These are phyloP conservation scores for Daldinia bambusicola DNA, from an alignment of 495 filamentous ascomycete genomes.

Conservation along the genomic window DNA sequence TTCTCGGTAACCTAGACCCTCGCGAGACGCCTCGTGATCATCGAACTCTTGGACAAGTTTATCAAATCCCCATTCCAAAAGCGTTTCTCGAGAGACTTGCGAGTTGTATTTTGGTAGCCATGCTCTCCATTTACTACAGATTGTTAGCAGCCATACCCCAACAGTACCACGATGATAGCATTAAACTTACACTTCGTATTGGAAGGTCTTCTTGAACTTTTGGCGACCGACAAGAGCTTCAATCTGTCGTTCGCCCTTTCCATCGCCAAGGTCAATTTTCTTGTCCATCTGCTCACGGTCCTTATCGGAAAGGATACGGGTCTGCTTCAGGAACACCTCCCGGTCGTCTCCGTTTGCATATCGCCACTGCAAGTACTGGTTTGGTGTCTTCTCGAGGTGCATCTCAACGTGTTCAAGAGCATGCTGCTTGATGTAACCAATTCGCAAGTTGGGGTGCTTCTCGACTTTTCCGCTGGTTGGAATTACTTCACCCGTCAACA, in stretches of 20 bases:
- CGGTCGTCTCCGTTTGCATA: slow-evolving; percentile 97
- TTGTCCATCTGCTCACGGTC: slow-evolving; percentile 93
- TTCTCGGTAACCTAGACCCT: slow-evolving; percentile 94
- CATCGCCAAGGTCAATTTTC: slow-evolving; percentile 82
- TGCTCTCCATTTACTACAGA: slow-evolving; percentile 79
- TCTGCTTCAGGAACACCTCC: slow-evolving; percentile 97
- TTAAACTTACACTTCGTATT: slow-evolving; percentile 86
- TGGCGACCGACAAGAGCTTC: slow-evolving; percentile 94
- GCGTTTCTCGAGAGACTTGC: slow-evolving; percentile 91
- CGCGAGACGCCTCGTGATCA: slow-evolving; percentile 95
- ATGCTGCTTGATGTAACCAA: slow-evolving; percentile 99
- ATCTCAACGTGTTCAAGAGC: slow-evolving; percentile 99
- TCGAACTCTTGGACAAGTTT: slow-evolving; percentile 98
- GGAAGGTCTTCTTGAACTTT: slow-evolving; percentile 99
- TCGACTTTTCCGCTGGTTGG: slow-evolving; percentile 90
- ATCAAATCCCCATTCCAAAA: slow-evolving; percentile 82
- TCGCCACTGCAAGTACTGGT: slow-evolving; percentile 98
- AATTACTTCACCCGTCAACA: slow-evolving; percentile 94
- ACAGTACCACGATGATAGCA: neutral
- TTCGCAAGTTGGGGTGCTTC: slow-evolving; percentile 98
- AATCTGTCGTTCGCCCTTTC: slow-evolving; percentile 78
- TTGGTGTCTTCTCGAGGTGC: slow-evolving; percentile 99
- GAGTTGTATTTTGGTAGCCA: slow-evolving; percentile 92
- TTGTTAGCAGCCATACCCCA: slow-evolving; percentile 3
- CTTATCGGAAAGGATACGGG: slow-evolving; percentile 83